Evolutionary conservation across 257 asterid genomes (phyloP).

Genomic region (Buddleja alternifolia): DNA sequence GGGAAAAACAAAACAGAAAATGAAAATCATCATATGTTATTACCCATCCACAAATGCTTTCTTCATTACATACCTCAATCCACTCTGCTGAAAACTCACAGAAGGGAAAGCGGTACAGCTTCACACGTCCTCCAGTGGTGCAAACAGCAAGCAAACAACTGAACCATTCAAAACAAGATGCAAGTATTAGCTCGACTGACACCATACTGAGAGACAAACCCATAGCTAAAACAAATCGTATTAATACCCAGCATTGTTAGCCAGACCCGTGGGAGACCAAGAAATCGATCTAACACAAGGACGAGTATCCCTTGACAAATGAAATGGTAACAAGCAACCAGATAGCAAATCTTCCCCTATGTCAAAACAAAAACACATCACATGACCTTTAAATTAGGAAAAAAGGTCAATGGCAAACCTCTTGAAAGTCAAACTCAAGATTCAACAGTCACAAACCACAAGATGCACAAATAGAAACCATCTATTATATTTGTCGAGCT

Average conservation of each 20-base stretch:
- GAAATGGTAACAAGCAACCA: constrained; percentile 67
- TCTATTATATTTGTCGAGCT: background rate
- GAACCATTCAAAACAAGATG: constrained; percentile 25
- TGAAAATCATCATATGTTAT: background rate
- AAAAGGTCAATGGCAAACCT: background rate
- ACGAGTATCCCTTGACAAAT: constrained; percentile 61
- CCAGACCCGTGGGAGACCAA: constrained; percentile 92
- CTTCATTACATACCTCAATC: constrained; percentile 63
- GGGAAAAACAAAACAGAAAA: background rate
- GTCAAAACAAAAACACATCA: constrained; percentile 21
- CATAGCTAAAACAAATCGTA: background rate
- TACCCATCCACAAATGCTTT: background rate
- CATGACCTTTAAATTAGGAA: background rate
- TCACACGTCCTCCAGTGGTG: constrained; percentile 74
- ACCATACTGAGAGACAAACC: constrained; percentile 13
- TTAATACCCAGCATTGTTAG: constrained; percentile 78
- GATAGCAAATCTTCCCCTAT: constrained; percentile 58
- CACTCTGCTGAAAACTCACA: constrained; percentile 80
- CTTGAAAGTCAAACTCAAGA: constrained; percentile 11
- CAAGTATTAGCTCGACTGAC: constrained; percentile 21
- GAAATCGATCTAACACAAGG: constrained; percentile 85
- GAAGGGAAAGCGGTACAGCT: constrained; percentile 74
- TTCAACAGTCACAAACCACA: background rate
- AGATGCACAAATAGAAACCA: background rate
- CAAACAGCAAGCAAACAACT: constrained; percentile 96